Base-by-base conservation (phyloP, 2,329 filamentous ascomycete species). In the Cryphonectria carpinicola region DNA sequence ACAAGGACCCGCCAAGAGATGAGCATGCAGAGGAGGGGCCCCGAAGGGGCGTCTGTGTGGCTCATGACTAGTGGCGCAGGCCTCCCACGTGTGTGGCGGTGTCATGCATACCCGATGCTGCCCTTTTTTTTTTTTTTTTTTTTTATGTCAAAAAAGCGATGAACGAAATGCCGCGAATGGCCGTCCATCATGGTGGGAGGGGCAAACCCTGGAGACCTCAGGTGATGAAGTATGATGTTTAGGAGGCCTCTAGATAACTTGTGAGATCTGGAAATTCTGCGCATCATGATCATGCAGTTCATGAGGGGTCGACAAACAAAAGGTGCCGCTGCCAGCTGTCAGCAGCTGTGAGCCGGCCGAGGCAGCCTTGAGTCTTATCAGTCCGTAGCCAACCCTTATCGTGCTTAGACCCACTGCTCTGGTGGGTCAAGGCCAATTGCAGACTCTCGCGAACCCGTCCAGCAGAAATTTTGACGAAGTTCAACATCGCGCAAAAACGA, bases 51-150 rank as follows among this genome's bases (percentile, higher is more conserved):
- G 7, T 28, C 28, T 19, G 10, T 61, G 68, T 67, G 65, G 69
- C 69, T 32, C 35, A 67, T 65, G 64, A 35, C 4, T 1, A 67
- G 69, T 70, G 69, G 65, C 69, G 37, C 65, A 68, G 65, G 8
- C 25, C 64, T 70, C 41, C 46, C 46, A n/a, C 46, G 3, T 32
- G 13, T 41, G 61, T 65, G 41, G 63, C 41, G 43, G 63, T 65
- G 61, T n/a, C 61, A 7, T 17, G 11, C 37, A 32, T 37, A 37
- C 37, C 32, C 32, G 32, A 32, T 32, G 32, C 32, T 32, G 32
- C 32, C n/a, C n/a, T n/a, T n/a, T n/a, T n/a, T n/a, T n/a, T n/a
- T n/a, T n/a, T n/a, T n/a, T n/a, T n/a, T 32, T 32, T 39, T 2
- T 39, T 3, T 39, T 10, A n/a, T n/a, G n/a, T n/a, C n/a, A n/a